Evolutionary conservation across 2,329 filamentous ascomycete genomes (phyloP).

Genomic region (Verticillium isaacii): DNA sequence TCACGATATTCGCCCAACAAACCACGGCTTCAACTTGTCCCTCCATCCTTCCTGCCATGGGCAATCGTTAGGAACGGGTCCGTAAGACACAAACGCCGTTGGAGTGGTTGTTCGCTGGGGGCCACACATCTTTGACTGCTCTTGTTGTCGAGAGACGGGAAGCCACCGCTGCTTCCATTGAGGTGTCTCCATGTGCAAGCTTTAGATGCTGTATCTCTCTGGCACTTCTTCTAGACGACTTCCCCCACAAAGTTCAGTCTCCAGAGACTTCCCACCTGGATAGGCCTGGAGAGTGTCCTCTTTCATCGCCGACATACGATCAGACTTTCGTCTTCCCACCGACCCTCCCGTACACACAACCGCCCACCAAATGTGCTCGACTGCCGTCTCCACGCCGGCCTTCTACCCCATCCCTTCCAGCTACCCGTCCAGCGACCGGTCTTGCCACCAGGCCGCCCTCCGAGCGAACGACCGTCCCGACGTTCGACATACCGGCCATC

Average conservation of each 20-base stretch:
- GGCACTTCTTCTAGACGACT: neutral
- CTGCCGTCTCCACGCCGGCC: constrained; percentile 9
- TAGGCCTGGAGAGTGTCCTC: neutral
- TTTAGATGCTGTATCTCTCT: neutral
- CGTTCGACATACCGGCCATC: constrained; percentile 11
- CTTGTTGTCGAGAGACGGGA: neutral
- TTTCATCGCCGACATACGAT: neutral
- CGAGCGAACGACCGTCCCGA: constrained; percentile 4
- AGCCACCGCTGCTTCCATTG: neutral
- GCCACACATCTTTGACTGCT: neutral
- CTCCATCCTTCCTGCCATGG: constrained; percentile 4
- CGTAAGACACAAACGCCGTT: neutral
- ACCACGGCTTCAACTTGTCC: neutral
- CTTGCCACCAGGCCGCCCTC: neutral
- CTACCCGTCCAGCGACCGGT: constrained; percentile 8
- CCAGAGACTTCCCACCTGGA: neutral
- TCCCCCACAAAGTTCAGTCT: neutral
- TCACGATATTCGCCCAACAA: neutral
- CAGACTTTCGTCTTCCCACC: neutral
- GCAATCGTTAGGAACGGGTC: constrained; percentile 1
- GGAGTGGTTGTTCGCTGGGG: neutral
- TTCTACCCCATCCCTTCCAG: constrained; percentile 12
- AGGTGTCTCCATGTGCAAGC: neutral
- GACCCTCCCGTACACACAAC: constrained; percentile 1
- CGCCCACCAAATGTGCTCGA: constrained; percentile 18